phyloP scores from a whole-genome alignment of 805 yeast species.

The Starmera dryadoides region DNA sequence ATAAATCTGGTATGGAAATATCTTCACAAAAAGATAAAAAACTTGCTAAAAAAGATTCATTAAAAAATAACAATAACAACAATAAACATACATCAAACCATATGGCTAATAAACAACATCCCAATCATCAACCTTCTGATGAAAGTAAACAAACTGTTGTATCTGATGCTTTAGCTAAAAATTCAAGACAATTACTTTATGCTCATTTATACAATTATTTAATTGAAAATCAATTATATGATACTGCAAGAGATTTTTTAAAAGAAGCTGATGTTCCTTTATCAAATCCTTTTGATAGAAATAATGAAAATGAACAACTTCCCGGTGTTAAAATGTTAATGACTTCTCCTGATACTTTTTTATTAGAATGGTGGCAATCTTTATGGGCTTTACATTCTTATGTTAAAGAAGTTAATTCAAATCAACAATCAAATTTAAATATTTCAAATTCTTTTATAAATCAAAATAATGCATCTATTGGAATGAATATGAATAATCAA shows the following conservation, averaged over 20 bases:
- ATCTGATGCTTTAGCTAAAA: slow-evolving; percentile 38
- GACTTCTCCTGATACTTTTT: slow-evolving; percentile 37
- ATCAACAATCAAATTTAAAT: slow-evolving; percentile 12
- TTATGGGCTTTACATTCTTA: slow-evolving; percentile 42
- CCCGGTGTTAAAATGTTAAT: slow-evolving; percentile 32
- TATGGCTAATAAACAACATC: background rate
- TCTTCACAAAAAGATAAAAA: too few species aligned
- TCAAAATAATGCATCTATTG: too few species aligned
- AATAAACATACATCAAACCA: background rate
- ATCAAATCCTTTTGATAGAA: slow-evolving; percentile 11
- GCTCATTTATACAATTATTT: slow-evolving; percentile 48
- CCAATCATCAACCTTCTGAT: background rate
- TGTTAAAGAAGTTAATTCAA: slow-evolving; percentile 27
- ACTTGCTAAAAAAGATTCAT: too few species aligned
- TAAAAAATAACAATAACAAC: background rate
- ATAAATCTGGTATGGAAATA: background rate
- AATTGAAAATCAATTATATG: slow-evolving; percentile 37
- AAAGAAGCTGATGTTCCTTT: slow-evolving; percentile 37
- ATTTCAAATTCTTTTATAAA: too few species aligned
- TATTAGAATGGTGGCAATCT: slow-evolving; percentile 52
- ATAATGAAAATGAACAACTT: slow-evolving; percentile 13
- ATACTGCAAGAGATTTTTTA: slow-evolving; percentile 42
- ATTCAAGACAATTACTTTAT: slow-evolving; percentile 40
- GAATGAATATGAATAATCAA: too few species aligned
- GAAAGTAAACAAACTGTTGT: slow-evolving; percentile 18